Evolutionary conservation across 2,329 filamentous ascomycete species (phyloP).

Genomic region (Penicillium carneum): DNA sequence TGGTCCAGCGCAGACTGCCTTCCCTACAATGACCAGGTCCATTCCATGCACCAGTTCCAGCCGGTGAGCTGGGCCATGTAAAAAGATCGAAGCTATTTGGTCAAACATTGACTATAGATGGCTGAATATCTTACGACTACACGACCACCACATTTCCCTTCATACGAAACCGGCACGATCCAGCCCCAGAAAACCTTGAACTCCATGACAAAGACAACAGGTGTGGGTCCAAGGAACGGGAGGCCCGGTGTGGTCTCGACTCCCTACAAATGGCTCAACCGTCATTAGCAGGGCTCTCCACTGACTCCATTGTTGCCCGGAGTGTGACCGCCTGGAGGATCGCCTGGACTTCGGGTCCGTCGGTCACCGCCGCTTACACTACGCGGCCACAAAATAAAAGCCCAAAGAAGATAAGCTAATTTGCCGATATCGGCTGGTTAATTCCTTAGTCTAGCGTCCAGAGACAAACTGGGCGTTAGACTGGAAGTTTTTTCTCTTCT

Average conservation of each 20-base stretch:
- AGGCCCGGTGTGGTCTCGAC: slow-evolving; percentile 10
- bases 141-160: not conserved
- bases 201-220: not conserved
- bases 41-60: slow-evolving; percentile 34
- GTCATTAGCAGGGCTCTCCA: slow-evolving; percentile 8
- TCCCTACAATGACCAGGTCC: slow-evolving; percentile 36
- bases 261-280: slow-evolving; percentile 1
- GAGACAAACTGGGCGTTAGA: not conserved
- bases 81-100: not conserved
- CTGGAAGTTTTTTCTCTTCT: not conserved
- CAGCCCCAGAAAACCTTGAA: not conserved
- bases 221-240: slow-evolving; percentile 13
- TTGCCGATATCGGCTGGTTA: not conserved
- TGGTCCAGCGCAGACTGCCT: slow-evolving; percentile 36
- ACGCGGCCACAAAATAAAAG: not conserved
- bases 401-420: not conserved
- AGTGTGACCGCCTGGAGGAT: not conserved
- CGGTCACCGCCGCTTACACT: not conserved
- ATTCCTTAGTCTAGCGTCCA: not conserved
- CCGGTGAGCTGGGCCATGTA: slow-evolving; percentile 29
- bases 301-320: slow-evolving; percentile 1
- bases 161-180: not conserved
- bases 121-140: slow-evolving; percentile 5
- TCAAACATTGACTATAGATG: not conserved
- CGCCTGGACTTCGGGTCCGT: slow-evolving; percentile 2